Evolutionary conservation across 2,329 filamentous ascomycete genomes (phyloP), one percentile per base, ranked within the genome.

Genomic region (Fusarium sacchari): DNA sequence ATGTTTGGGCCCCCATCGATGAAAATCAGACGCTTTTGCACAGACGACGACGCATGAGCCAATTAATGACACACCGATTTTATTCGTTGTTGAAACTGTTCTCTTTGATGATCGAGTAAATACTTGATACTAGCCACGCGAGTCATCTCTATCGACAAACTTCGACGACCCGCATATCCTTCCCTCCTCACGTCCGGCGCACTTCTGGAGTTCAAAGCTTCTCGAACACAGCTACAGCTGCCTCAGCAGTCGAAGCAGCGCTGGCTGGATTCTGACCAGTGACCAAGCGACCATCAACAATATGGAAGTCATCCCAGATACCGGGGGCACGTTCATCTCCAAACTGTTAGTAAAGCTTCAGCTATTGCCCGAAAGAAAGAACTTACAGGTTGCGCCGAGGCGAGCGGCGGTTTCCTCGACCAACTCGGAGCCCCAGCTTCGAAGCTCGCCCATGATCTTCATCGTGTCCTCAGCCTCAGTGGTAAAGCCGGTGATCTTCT

Each of bases 261-360:
- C 65, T 68, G 9, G 65, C 64, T 18, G 65, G 65, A 6, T 68
- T 68, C 47, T 68, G 65, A 2, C 65, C 65, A 10, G 65, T 68
- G 11, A 68, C 56, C 37, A 68, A 32, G 11, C 65, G 64, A 22
- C 56, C 65, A 36, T 68, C 56, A 12, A 68, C 37, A 9, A 68
- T 1, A 11, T 68, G 65, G 13, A 68, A 68, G 7, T 69, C 65
- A 18, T 68, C 64, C 65, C 65, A 68, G 0, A 68, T 39, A 5
- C 64, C 65, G 28, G 65, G 24, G 5, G 65, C 46, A 20, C 65
- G 65, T 20, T 40, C 42, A 26, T 68, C 65, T 68, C 22, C 7
- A 20, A 20, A 2, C 26, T 28, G n/a, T 68, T 3, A 68, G 65
- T 42, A 34, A 6, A 4, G 7, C 8, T 8, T 3, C 12, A 7